Evolutionary conservation across 2,329 filamentous ascomycete genomes (phyloP).

Genomic region (Neodidymelliopsis sp.): DNA sequence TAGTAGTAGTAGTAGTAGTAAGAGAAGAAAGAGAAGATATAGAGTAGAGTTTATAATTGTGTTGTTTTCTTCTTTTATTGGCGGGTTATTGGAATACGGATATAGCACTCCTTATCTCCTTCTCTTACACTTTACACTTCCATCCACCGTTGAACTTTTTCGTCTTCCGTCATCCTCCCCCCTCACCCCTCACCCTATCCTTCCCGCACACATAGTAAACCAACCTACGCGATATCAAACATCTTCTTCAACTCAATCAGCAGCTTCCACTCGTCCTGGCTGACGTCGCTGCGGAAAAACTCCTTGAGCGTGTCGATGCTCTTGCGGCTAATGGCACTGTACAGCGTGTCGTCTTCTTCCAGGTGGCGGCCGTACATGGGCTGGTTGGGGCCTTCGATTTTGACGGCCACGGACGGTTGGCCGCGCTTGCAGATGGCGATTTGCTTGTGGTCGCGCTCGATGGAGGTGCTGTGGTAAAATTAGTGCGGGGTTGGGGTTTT

Average conservation of each 20-base stretch:
- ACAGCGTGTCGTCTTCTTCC: conserved; percentile 87
- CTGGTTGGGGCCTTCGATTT: conserved; percentile 94
- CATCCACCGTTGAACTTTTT: too few species aligned
- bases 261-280: conserved; percentile 91
- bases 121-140: too few species aligned
- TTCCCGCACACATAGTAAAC: too few species aligned
- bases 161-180: too few species aligned
- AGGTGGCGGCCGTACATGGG: conserved; percentile 94
- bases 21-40: too few species aligned
- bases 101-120: too few species aligned
- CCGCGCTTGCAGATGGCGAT: conserved; percentile 92
- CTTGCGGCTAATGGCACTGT: conserved; percentile 83
- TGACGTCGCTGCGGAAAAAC: conserved; percentile 87
- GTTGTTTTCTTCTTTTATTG: too few species aligned
- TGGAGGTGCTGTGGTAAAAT: conserved; percentile 75
- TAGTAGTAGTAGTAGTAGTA: too few species aligned
- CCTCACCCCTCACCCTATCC: too few species aligned
- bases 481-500: too few species aligned
- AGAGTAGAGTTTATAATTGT: too few species aligned
- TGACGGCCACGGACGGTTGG: conserved; percentile 95
- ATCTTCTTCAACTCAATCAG: conserved; percentile 95
- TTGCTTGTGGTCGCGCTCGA: conserved; percentile 97
- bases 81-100: too few species aligned
- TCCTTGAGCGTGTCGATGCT: conserved; percentile 97
- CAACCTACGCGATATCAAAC: conserved; percentile 75